Conservation (phyloP, 306 rosid species). For the Styphnolobium japonicum region DNA sequence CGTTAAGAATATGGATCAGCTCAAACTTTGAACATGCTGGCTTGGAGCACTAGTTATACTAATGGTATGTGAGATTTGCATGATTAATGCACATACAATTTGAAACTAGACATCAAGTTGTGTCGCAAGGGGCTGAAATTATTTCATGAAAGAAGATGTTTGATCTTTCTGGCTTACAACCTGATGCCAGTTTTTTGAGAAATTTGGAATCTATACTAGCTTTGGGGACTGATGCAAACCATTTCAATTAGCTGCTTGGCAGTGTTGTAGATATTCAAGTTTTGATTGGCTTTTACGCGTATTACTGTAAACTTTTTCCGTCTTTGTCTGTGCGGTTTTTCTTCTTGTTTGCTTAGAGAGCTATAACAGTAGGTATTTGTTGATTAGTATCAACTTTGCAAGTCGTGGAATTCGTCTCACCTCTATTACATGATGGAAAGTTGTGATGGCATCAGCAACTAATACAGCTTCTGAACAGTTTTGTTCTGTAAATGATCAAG, state of each 20-base stretch:
- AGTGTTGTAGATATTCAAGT: constrained; percentile 15
- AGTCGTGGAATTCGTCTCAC: background rate
- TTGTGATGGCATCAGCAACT: background rate
- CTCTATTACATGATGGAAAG: background rate
- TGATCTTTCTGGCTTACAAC: background rate
- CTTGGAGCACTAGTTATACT: background rate
- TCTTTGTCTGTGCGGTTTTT: background rate
- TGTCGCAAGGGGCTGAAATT: background rate
- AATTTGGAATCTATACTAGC: background rate
- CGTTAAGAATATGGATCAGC: constrained; percentile 51
- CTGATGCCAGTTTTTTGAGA: background rate
- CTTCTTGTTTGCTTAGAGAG: background rate
- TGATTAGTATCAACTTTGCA: background rate
- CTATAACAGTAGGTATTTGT: background rate
- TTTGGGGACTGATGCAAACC: background rate
- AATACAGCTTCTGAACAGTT: background rate
- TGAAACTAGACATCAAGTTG: background rate
- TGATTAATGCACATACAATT: background rate
- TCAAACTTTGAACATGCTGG: constrained; percentile 52
- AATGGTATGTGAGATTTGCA: constrained; percentile 10
- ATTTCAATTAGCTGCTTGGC: constrained; percentile 15
- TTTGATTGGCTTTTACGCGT: background rate
- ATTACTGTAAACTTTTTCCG: background rate
- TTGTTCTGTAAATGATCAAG: background rate
- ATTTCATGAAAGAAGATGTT: background rate